A percentile compares a stretch with the other conserved stretches of the same genome.
These are phyloP conservation scores for Artomyces pyxidatus DNA, from an alignment of 768 basidiomycete genomes.

Conservation along the genomic window DNA sequence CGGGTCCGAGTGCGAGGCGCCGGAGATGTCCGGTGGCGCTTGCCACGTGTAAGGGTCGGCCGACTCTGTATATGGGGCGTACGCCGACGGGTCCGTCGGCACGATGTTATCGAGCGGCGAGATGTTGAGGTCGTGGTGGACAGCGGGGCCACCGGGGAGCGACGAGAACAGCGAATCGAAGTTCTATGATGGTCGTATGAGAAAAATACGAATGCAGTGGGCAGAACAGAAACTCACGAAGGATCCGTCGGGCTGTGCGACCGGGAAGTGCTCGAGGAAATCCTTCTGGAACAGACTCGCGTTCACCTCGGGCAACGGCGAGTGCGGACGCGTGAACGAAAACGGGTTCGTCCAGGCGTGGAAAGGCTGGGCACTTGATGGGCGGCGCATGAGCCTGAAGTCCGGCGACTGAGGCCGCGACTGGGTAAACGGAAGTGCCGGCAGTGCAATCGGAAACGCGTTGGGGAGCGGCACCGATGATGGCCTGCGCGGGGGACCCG, in stretches of 20 bases:
- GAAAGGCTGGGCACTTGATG: slow-evolving; percentile 12
- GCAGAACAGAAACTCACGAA: slow-evolving; percentile 6
- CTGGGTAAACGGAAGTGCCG: slow-evolving; percentile 9
- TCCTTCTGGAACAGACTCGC: slow-evolving; percentile 8
- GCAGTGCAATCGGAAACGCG: slow-evolving; percentile 12
- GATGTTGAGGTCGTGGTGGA: slow-evolving; percentile 9
- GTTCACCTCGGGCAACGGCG: slow-evolving; percentile 15
- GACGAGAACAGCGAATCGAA: slow-evolving; percentile 11
- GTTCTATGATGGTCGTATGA: slow-evolving; percentile 1
- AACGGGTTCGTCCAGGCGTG: slow-evolving; percentile 14
- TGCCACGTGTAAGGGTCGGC: not conserved
- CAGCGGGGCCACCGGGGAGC: slow-evolving; percentile 1
- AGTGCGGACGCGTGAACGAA: slow-evolving; percentile 6
- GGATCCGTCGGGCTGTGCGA: slow-evolving; percentile 8
- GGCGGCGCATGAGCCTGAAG: slow-evolving; percentile 15
- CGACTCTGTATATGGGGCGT: not conserved
- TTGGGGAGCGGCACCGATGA: slow-evolving; percentile 15
- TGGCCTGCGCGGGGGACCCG: slow-evolving; percentile 13
- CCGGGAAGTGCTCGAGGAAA: slow-evolving; percentile 13
- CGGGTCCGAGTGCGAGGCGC: slow-evolving; percentile 5
- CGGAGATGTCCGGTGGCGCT: not conserved
- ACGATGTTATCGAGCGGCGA: slow-evolving; percentile 12
- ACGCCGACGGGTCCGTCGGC: not conserved
- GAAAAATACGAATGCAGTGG: not conserved
- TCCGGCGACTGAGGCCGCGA: slow-evolving; percentile 9